These are phyloP conservation scores for Boletus semigastroideus DNA, from an alignment of 1,284 basidiomycete species.

Conservation along the genomic window DNA sequence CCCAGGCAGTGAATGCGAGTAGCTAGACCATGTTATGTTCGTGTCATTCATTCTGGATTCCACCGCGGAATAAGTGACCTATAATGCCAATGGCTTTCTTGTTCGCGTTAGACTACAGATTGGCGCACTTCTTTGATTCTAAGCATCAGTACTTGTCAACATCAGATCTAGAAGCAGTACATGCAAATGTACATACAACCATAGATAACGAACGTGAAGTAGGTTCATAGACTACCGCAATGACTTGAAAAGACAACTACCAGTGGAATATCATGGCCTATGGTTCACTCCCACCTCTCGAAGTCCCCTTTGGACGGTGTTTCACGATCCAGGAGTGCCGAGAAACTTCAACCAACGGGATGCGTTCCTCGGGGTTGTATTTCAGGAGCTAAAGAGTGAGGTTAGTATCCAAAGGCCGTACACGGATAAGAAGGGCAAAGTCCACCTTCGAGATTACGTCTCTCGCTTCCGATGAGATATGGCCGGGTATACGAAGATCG, in stretches of 20 bases:
- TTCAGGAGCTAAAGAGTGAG: constrained; percentile 69
- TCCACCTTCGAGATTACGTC: constrained; percentile 64
- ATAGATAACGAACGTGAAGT: constrained; percentile 10
- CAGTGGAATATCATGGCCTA: constrained; percentile 6
- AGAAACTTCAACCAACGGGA: constrained; percentile 81
- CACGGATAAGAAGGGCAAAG: constrained; percentile 12
- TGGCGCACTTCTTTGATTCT: not conserved
- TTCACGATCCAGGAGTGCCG: constrained; percentile 93
- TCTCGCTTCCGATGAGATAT: constrained; percentile 62
- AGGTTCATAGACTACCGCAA: not conserved
- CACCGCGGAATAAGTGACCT: constrained; percentile 23
- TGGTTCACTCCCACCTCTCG: constrained; percentile 25
- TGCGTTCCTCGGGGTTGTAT: constrained; percentile 81
- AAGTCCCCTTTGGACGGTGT: constrained; percentile 52
- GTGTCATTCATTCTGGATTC: constrained; percentile 22
- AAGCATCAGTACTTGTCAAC: constrained; percentile 1
- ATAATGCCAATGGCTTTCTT: constrained; percentile 10
- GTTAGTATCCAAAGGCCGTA: constrained; percentile 29
- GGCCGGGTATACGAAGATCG: constrained; percentile 74
- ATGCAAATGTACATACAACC: constrained; percentile 10
- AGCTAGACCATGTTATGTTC: constrained; percentile 21
- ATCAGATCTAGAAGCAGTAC: constrained; percentile 15
- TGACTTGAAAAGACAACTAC: not conserved
- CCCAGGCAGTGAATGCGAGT: constrained; percentile 6
- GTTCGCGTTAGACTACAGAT: not conserved